Evolutionary conservation across 345 rosid genomes (phyloP).

Genomic region (Euclidium syriacum): DNA sequence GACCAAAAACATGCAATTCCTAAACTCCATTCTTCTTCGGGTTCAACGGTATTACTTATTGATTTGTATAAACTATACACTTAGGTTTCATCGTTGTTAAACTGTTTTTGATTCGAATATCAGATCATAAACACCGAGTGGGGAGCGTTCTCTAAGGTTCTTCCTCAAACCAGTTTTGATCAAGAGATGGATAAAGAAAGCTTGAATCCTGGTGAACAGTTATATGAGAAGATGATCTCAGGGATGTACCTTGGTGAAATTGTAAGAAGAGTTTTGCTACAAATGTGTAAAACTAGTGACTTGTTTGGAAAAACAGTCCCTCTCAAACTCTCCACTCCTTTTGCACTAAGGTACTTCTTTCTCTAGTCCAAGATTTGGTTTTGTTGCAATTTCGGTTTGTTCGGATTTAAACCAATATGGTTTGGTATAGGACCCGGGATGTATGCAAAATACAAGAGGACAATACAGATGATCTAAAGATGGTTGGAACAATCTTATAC

Average conservation of each 20-base stretch:
- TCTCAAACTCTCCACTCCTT: conserved; percentile 48
- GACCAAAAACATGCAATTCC: conserved; percentile 62
- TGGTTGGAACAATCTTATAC: conserved; percentile 53
- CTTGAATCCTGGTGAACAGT: conserved; percentile 87
- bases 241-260: conserved; percentile 98
- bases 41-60: conserved; percentile 43
- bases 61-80: not conserved
- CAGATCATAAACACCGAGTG: conserved; percentile 85
- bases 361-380: not conserved
- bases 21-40: conserved; percentile 45
- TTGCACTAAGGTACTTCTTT: conserved; percentile 38
- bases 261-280: conserved; percentile 50
- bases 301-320: conserved; percentile 47
- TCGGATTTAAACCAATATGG: not conserved
- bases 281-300: conserved; percentile 55
- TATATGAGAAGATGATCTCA: conserved; percentile 85
- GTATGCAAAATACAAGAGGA: conserved; percentile 70
- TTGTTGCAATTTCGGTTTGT: not conserved
- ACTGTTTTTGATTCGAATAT: conserved; percentile 5
- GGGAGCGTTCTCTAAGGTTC: conserved; percentile 78
- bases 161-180: conserved; percentile 64
- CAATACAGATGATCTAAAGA: conserved; percentile 50
- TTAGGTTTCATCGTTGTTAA: not conserved
- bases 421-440: conserved; percentile 50
- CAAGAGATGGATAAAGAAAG: conserved; percentile 70